Evolutionary conservation across 345 rosid genomes (phyloP), one percentile per base, ranked within the genome.

Genomic region (Populus nigra): DNA sequence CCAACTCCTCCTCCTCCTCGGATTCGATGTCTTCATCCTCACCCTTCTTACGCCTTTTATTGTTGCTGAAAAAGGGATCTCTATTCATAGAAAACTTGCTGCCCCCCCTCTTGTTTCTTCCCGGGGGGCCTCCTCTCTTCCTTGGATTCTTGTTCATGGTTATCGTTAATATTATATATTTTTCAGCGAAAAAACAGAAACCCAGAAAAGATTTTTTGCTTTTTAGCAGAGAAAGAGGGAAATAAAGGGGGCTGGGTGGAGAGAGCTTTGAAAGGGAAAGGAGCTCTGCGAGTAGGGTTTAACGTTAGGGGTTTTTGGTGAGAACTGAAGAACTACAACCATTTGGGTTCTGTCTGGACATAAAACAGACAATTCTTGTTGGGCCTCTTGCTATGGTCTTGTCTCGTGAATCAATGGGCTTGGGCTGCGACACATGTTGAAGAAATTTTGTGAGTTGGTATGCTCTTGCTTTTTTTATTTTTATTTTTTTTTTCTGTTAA

Each of bases 21-120:
- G 97, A 93, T 59, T 90, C 94, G 70, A 93, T 89, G 57, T 89
- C 86, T 2, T 88, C 93, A 20, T 89, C 95, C 2, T 65, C 17
- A 53, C 71, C 76, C 88, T 91, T 53, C 89, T 82, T 73, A 88
- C 86, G 81, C 84, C 91, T 81, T 82, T 88, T 13, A 84, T 59
- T 36, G 87, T 87, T 8, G 78, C 62, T 79, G 84, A 72, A 92
- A 92, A 63, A 91, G 88, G 0, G 63, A 76, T 90, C 94, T 10
- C 73, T 36, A 2, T 80, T 87, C 73, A 45, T 55, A 4, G 83
- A 73, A 61, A 69, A 62, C 57, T 81, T 87, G 45, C 53, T 72
- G 69, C 47, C 3, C 15, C 47, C 47, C 4, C 47, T 45, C 69
- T 62, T 69, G 75, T 62, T 87, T 22, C 83, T 83, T 76, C 66